Conservation (phyloP, 768 basidiomycete genomes). For the Lactarius trivialis region DNA sequence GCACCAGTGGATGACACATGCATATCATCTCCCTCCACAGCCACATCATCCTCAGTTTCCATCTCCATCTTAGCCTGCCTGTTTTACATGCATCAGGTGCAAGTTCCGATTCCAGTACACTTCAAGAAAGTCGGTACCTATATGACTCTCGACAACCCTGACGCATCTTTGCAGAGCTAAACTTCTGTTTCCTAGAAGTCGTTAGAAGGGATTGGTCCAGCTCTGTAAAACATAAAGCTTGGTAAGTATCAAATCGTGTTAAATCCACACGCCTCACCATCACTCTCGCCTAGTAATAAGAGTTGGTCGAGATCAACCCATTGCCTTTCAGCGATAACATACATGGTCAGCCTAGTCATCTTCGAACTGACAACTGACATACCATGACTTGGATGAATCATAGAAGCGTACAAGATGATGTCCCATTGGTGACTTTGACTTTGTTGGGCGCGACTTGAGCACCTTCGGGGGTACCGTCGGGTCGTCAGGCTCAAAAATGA, state of each 20-base stretch:
- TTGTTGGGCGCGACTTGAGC: constrained; percentile 31
- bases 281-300: constrained; percentile 60
- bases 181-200: constrained; percentile 48
- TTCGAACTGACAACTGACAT: constrained; percentile 19
- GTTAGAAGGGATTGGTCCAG: constrained; percentile 61
- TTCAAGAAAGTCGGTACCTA: constrained; percentile 32
- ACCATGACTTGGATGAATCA: constrained; percentile 64
- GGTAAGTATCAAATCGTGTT: background rate
- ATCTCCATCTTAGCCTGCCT: constrained; percentile 20
- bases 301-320: constrained; percentile 52
- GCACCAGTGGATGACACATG: background rate
- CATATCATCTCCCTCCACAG: background rate
- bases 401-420: constrained; percentile 75
- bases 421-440: constrained; percentile 34
- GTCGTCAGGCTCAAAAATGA: constrained; percentile 61
- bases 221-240: constrained; percentile 34
- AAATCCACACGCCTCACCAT: constrained; percentile 41
- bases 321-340: constrained; percentile 45
- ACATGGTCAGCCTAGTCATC: background rate
- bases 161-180: constrained; percentile 47
- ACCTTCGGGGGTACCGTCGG: constrained; percentile 34
- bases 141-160: constrained; percentile 58
- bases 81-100: background rate
- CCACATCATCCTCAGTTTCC: constrained; percentile 17
- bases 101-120: background rate